Evolutionary conservation across 2,329 filamentous ascomycete genomes (phyloP).

Genomic region (Colletotrichum sp.): DNA sequence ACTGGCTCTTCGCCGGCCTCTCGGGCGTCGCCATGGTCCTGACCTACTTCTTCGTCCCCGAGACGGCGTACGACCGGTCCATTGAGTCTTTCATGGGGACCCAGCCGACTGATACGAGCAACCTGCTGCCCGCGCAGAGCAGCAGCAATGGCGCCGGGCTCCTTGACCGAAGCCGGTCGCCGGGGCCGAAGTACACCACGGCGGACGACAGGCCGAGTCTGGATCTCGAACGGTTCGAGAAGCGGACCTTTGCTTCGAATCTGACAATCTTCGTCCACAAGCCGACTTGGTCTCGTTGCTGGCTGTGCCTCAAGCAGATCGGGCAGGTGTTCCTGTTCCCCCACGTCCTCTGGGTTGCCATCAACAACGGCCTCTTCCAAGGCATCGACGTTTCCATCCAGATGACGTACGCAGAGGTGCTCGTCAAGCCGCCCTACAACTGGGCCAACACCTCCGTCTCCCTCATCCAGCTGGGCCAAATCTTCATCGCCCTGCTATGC

Average conservation of each 20-base stretch:
- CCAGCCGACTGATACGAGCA: not conserved
- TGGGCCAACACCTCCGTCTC: conserved; percentile 18
- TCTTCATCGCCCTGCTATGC: conserved; percentile 3
- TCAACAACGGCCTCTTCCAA: conserved; percentile 18
- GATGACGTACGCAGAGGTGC: conserved; percentile 16
- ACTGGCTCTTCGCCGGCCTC: conserved; percentile 11
- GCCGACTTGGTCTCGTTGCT: not conserved
- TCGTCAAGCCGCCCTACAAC: conserved; percentile 17
- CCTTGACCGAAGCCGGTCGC: not conserved
- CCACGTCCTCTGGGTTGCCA: conserved; percentile 14
- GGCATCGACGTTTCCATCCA: conserved; percentile 16
- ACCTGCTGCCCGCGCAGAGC: not conserved
- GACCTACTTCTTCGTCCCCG: conserved; percentile 13
- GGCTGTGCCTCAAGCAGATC: conserved; percentile 8
- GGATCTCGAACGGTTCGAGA: not conserved
- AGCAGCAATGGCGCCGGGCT: not conserved
- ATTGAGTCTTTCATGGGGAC: conserved; percentile 8
- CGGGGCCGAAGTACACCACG: not conserved
- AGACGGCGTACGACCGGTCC: conserved; percentile 12
- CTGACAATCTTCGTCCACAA: conserved; percentile 1
- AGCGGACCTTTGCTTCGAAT: conserved; percentile 2
- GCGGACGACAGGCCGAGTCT: not conserved
- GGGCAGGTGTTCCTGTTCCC: conserved; percentile 17
- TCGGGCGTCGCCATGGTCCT: conserved; percentile 1
- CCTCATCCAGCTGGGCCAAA: conserved; percentile 9